Evolutionary conservation across 169 alveolate species (phyloP).

Genomic region (Cryptosporidium meleagridis): DNA sequence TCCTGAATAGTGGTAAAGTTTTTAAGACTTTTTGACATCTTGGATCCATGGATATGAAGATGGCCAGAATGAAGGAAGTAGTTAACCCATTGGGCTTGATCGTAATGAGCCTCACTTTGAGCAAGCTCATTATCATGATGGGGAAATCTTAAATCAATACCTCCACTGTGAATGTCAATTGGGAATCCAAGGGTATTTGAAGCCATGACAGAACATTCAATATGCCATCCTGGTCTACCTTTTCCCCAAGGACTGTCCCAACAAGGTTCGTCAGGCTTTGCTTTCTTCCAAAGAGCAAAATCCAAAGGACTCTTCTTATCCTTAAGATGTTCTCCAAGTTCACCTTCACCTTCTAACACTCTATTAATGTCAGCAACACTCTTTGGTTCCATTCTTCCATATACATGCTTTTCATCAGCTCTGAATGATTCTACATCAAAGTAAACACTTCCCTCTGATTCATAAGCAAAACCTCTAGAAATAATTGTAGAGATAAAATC

Average conservation of each 20-base stretch:
- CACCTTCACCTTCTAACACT: constrained; percentile 94
- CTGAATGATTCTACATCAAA: constrained; percentile 92
- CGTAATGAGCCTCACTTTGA: constrained; percentile 97
- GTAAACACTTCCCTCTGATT: constrained; percentile 95
- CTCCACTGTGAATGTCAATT: constrained; percentile 99
- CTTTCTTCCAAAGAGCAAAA: constrained; percentile 98
- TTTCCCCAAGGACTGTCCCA: constrained; percentile 99
- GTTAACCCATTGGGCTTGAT: constrained; percentile 90
- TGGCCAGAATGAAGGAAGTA: constrained; percentile 98
- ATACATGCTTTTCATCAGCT: constrained; percentile 86
- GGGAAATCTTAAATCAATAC: constrained; percentile 98
- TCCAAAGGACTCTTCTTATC: constrained; percentile 94
- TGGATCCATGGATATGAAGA: constrained; percentile 96
- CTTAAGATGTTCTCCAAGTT: constrained; percentile 84
- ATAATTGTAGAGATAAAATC: constrained; percentile 90
- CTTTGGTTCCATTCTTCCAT: constrained; percentile 93
- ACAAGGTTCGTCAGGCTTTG: constrained; percentile 96
- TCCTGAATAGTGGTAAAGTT: constrained; percentile 96
- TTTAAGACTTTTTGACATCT: constrained; percentile 97
- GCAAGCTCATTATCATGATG: constrained; percentile 99
- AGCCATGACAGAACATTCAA: constrained; percentile 99
- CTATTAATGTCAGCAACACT: constrained; percentile 86
- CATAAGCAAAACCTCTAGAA: constrained; percentile 95
- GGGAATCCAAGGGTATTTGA: constrained; percentile 90
- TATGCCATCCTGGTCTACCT: constrained; percentile 99